Percentiles rank a stretch among this genome's conserved stretches.
Conservation (phyloP, 2,329 filamentous ascomycete genomes). For the Calonectria hongkongensis region DNA sequence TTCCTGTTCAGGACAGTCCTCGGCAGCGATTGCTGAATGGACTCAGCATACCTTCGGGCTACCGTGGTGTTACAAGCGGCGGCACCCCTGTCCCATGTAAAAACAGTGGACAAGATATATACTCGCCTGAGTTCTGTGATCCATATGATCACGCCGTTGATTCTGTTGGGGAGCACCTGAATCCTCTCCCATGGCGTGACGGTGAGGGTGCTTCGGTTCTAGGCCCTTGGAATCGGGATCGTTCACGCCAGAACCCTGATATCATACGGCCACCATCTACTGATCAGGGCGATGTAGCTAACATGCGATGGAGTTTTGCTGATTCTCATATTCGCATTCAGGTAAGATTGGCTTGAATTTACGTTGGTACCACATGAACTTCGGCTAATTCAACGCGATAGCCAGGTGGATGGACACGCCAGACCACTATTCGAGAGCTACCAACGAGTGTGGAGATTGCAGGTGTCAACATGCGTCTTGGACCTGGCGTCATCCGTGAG, state of each 20-base stretch:
- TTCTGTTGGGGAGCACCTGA: constrained; percentile 73
- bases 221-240: constrained; percentile 81
- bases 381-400: constrained; percentile 55
- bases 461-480: constrained; percentile 86
- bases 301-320: constrained; percentile 83
- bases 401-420: constrained; percentile 85
- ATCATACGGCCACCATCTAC: constrained; percentile 84
- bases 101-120: constrained; percentile 70
- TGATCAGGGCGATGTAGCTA: constrained; percentile 81
- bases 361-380: no score
- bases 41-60: constrained; percentile 66
- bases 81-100: not conserved
- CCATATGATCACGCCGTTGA: constrained; percentile 79
- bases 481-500: constrained; percentile 82
- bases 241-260: constrained; percentile 82
- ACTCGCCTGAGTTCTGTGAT: constrained; percentile 75
- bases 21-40: constrained; percentile 72
- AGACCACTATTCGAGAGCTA: constrained; percentile 81
- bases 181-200: constrained; percentile 79
- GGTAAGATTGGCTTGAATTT: constrained; percentile 57
- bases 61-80: constrained; percentile 57
- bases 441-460: constrained; percentile 81
- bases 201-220: constrained; percentile 80
- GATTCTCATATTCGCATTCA: constrained; percentile 79
- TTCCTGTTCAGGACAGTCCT: constrained; percentile 68